Conservation (phyloP, 768 basidiomycete species). For the Trametes villosa region DNA sequence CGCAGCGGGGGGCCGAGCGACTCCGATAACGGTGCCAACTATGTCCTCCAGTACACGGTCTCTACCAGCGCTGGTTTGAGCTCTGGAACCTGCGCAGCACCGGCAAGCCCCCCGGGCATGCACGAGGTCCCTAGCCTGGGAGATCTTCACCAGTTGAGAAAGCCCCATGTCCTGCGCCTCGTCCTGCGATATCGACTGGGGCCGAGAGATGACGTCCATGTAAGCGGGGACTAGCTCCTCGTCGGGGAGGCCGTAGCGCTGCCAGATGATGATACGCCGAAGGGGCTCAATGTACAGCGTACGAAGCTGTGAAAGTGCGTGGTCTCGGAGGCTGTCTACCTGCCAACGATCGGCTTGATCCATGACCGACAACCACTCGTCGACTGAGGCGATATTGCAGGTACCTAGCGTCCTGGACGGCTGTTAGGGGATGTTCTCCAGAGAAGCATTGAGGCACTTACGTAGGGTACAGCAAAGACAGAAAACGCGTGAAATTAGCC, state of each 20-base stretch:
- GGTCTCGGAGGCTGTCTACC: conserved; percentile 16
- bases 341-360: conserved; percentile 25
- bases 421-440: not conserved
- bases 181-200: conserved; percentile 2
- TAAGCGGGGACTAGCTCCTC: conserved; percentile 17
- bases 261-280: conserved; percentile 21
- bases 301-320: conserved; percentile 10
- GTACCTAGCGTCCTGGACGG: not conserved
- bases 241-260: conserved; percentile 11
- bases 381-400: conserved; percentile 16
- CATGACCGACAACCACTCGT: conserved; percentile 25
- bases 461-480: conserved; percentile 24
- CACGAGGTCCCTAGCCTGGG: conserved; percentile 11
- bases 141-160: conserved; percentile 7
- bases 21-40: not conserved
- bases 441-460: not conserved
- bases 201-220: conserved; percentile 17
- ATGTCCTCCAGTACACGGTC: conserved; percentile 1
- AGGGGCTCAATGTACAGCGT: conserved; percentile 15
- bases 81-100: not conserved
- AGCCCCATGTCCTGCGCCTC: conserved; percentile 19
- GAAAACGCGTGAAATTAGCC: conserved; percentile 20
- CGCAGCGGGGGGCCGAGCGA: not conserved
- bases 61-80: not conserved
- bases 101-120: conserved; percentile 12